Percentiles rank a stretch among this genome's conserved stretches.
These are phyloP conservation scores for Beauveria scarabaeidicola DNA, from an alignment of 2,329 filamentous ascomycete genomes.

Conservation along the genomic window DNA sequence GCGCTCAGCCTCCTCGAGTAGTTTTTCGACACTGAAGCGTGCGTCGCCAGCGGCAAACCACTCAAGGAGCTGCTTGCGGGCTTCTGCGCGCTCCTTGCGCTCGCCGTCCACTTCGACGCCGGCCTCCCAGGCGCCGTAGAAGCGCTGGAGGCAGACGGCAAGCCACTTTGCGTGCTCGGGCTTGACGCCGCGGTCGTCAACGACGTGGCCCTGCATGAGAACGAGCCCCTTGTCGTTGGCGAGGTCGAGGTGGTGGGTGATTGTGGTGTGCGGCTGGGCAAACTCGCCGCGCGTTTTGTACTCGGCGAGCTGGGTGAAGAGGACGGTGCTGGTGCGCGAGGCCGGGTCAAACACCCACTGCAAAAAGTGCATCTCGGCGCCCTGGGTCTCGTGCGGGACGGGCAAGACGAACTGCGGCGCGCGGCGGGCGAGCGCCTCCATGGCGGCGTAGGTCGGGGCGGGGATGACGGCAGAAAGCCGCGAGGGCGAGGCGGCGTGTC, in stretches of 20 bases:
- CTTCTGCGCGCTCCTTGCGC: slow-evolving; percentile 48
- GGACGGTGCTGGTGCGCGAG: slow-evolving; percentile 60
- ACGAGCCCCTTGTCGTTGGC: slow-evolving; percentile 67
- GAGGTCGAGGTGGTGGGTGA: slow-evolving; percentile 85
- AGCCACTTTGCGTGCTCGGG: slow-evolving; percentile 82
- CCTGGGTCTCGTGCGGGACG: slow-evolving; percentile 57
- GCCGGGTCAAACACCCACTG: slow-evolving; percentile 84
- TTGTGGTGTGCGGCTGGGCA: slow-evolving; percentile 82
- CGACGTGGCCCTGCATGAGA: slow-evolving; percentile 74
- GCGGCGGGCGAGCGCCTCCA: slow-evolving; percentile 60
- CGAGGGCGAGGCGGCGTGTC: slow-evolving; percentile 63
- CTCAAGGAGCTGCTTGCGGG: slow-evolving; percentile 64
- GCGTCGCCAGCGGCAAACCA: slow-evolving; percentile 74
- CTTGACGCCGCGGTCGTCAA: slow-evolving; percentile 66
- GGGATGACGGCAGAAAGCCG: slow-evolving; percentile 82
- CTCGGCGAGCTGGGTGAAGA: slow-evolving; percentile 91
- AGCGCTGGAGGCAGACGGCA: slow-evolving; percentile 86
- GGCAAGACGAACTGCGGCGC: slow-evolving; percentile 90
- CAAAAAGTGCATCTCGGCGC: slow-evolving; percentile 89
- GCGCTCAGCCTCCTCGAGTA: slow-evolving; percentile 86
- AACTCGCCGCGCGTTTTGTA: slow-evolving; percentile 88
- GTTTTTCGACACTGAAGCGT: slow-evolving; percentile 71
- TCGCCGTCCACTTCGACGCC: slow-evolving; percentile 27
- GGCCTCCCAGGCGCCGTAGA: slow-evolving; percentile 64
- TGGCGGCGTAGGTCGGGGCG: slow-evolving; percentile 60